Conservation (phyloP, 2,329 filamentous ascomycete species). For the Nannizzia gypsea region DNA sequence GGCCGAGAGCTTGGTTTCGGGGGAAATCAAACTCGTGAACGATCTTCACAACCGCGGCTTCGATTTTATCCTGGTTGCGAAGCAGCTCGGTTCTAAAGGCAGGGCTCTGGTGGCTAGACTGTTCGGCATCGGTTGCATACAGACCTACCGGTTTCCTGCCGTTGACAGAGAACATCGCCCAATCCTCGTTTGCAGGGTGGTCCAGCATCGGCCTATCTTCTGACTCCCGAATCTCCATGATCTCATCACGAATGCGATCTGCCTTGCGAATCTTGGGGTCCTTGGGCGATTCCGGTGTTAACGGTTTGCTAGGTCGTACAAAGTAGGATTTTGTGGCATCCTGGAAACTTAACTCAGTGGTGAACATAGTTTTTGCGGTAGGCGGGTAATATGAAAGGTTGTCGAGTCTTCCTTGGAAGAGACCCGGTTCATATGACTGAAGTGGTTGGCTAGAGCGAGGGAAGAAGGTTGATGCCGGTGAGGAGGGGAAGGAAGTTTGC, state of each 20-base stretch:
- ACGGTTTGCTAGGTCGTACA: conserved; percentile 9
- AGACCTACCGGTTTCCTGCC: conserved; percentile 48
- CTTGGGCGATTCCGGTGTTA: conserved; percentile 15
- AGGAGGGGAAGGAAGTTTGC: conserved; percentile 18
- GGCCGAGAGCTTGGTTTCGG: conserved; percentile 34
- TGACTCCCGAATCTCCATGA: conserved; percentile 28
- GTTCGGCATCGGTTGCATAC: neutral
- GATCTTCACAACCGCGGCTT: conserved; percentile 67
- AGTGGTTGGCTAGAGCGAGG: conserved; percentile 16
- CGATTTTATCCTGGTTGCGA: conserved; percentile 68
- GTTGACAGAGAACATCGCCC: conserved; percentile 71
- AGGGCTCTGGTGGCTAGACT: neutral
- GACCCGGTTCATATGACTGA: conserved; percentile 21
- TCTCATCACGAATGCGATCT: conserved; percentile 31
- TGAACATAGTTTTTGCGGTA: conserved; percentile 21
- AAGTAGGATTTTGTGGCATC: conserved; percentile 14
- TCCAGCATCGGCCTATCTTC: conserved; percentile 46
- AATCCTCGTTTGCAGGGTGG: conserved; percentile 71
- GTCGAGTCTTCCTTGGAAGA: conserved; percentile 24
- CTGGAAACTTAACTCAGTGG: conserved; percentile 22
- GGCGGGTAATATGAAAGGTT: conserved; percentile 18
- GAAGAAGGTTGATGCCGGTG: conserved; percentile 18
- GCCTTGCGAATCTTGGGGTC: conserved; percentile 23
- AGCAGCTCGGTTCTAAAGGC: conserved; percentile 35
- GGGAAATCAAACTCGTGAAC: conserved; percentile 75